Conservation (phyloP, 331 rosid species). For the Stylosanthes scabra region DNA sequence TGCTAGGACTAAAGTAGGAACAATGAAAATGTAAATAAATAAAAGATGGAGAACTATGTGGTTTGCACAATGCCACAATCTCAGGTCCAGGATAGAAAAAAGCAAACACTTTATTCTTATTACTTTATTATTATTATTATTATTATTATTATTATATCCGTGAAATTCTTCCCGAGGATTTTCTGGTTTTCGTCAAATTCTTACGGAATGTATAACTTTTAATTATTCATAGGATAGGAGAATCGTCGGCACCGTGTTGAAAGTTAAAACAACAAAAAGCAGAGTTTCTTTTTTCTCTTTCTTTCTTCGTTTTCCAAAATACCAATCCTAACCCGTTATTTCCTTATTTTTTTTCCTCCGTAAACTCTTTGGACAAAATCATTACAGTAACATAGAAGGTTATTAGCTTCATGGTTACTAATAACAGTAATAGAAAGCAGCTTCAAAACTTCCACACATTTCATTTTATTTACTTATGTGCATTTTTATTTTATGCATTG, state of each 20-base stretch:
- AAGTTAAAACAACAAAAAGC: no score
- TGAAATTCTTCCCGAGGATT: neutral
- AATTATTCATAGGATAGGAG: neutral
- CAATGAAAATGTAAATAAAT: neutral
- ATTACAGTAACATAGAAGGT: no score
- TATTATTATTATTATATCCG: neutral
- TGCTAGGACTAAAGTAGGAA: neutral
- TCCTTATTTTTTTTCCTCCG: no score
- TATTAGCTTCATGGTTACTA: neutral
- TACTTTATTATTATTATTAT: neutral
- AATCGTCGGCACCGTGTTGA: neutral
- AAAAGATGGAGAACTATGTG: conserved; percentile 12
- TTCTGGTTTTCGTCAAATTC: conserved; percentile 19
- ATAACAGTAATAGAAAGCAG: conserved; percentile 5
- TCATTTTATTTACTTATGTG: conserved; percentile 47
- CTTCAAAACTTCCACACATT: conserved; percentile 14
- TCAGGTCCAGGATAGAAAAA: conserved; percentile 36
- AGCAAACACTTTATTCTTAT: neutral
- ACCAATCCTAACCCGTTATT: no score
- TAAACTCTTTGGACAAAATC: no score
- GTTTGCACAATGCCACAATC: conserved; percentile 14
- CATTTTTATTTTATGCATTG: conserved; percentile 35
- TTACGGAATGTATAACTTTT: neutral
- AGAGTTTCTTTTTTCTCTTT: no score
- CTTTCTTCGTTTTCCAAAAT: no score